Base-by-base conservation (phyloP, 2,329 filamentous ascomycete species). In the Botrytis squamosa region DNA sequence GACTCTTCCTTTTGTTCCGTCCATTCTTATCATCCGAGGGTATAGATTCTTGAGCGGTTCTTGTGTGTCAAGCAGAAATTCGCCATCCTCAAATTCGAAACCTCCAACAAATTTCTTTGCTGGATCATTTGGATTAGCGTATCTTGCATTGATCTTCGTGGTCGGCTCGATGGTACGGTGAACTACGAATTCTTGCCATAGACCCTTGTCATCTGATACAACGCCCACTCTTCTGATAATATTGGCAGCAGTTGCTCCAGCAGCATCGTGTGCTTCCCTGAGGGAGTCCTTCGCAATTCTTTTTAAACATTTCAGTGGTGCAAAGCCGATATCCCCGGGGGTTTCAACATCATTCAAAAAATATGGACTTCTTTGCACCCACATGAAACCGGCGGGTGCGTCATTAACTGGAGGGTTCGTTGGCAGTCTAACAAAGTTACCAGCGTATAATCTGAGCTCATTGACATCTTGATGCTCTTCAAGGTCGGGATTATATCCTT, bases 1-100 rank as follows among this genome's bases (percentile, higher is more conserved):
- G n/a, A 36, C 67, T 70, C 38, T 62, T 44, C 52, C 67, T 0
- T 20, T 60, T 4, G 67, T 70, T 36, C 67, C 67, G 25, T 70
- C 67, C 4, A 70, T 1, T 70, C 1, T 60, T 44, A 3, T 70
- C 55, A 70, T 36, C 1, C n/a, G 49, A 33, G 49, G 38, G 12
- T 0, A 6, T 9, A 44, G 25, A 20, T 12, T 0, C 1, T 4
- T 12, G n/a, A 70, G 67, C 1, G 38, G 20, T 7, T 42, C 25
- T 18, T 44, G 18, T 25, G 9, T 36, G 33, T 70, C 67, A 7
- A 70, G 1, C 3, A 70, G n/a, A 60, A 70, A 70, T 44, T 70
- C 67, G 7, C 12, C 6, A 22, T 70, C 55, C 20, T 70, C 38
- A n/a, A 70, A 62, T 7, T 22, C 33, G 55, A 70, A 70, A 3